Percentiles rank a stretch among this genome's conserved stretches.
Evolutionary conservation across 192 early-diverging fungal species (phyloP).

Genomic region (Rhizophagus sp.): DNA sequence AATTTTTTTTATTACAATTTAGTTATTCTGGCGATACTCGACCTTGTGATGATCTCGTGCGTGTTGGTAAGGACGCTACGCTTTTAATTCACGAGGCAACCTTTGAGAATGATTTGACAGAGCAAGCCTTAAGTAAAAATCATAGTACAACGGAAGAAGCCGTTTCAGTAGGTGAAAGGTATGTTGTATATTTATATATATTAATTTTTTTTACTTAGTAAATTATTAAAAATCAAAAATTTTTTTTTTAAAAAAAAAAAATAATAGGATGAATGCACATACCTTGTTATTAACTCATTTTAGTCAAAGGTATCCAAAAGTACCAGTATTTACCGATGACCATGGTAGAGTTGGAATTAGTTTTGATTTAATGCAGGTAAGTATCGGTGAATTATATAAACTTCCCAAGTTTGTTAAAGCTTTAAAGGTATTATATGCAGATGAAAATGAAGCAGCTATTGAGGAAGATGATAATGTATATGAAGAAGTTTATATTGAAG

Average conservation of each 20-base stretch:
- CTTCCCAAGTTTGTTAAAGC: conserved; percentile 57
- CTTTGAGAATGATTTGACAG: conserved; percentile 67
- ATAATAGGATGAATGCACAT: conserved; percentile 76
- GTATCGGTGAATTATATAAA: conserved; percentile 48
- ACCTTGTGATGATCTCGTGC: conserved; percentile 73
- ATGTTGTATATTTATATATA: not conserved
- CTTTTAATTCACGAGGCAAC: conserved; percentile 94
- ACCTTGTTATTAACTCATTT: conserved; percentile 92
- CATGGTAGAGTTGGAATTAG: conserved; percentile 57
- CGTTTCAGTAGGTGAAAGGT: conserved; percentile 73
- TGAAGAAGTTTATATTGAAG: not conserved
- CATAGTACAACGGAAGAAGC: conserved; percentile 91
- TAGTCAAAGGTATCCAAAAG: conserved; percentile 91
- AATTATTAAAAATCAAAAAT: no score
- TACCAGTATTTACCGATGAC: conserved; percentile 59
- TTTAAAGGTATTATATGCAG: conserved; percentile 53
- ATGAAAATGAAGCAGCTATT: conserved; percentile 45
- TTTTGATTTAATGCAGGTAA: conserved; percentile 77
- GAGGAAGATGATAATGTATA: conserved; percentile 40
- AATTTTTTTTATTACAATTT: not conserved
- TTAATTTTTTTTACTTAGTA: no score
- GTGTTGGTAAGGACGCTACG: conserved; percentile 67
- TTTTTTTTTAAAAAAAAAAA: not conserved
- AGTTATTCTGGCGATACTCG: conserved; percentile 94
- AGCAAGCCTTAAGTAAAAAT: conserved; percentile 75